These are phyloP conservation scores for Aspergillus puulaauensis DNA, from an alignment of 2,329 filamentous ascomycete species.

Conservation along the genomic window DNA sequence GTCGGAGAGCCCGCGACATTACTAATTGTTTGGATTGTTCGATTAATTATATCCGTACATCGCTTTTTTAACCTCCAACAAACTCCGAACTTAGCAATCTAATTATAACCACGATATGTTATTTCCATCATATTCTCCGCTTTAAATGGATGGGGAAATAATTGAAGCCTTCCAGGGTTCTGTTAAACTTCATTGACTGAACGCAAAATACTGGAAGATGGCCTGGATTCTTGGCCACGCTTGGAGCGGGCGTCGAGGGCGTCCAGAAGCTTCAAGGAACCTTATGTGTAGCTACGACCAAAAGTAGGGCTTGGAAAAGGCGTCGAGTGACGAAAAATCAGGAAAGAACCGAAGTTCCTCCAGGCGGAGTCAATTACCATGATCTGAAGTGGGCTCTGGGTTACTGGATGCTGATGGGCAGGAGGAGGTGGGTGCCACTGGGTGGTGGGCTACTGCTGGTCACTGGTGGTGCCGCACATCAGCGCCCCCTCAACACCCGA, in stretches of 20 bases:
- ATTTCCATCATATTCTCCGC: too few relatives aligned
- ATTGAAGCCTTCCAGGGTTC: background rate
- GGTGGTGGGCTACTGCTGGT: background rate
- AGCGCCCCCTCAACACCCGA: constrained; percentile 24
- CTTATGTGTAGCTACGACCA: background rate
- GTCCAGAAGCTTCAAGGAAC: background rate
- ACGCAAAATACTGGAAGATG: background rate
- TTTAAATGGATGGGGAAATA: background rate
- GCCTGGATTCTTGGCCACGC: background rate
- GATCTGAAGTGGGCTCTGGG: background rate
- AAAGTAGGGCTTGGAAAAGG: constrained; percentile 2
- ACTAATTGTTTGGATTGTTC: too few relatives aligned
- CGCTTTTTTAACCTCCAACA: too few relatives aligned
- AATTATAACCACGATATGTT: too few relatives aligned
- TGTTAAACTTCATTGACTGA: background rate
- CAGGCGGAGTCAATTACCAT: constrained; percentile 2
- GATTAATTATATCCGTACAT: too few relatives aligned
- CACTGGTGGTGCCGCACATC: constrained; percentile 12
- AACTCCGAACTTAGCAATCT: too few relatives aligned
- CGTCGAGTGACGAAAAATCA: background rate
- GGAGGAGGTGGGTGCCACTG: background rate
- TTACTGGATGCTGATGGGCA: background rate
- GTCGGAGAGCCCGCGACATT: background rate
- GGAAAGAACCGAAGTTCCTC: constrained; percentile 5
- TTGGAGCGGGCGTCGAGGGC: background rate